Evolutionary conservation across 1,284 basidiomycete species (phyloP), one percentile per base, ranked within the genome.

Genomic region (Erythrobasidium hasegawianum): DNA sequence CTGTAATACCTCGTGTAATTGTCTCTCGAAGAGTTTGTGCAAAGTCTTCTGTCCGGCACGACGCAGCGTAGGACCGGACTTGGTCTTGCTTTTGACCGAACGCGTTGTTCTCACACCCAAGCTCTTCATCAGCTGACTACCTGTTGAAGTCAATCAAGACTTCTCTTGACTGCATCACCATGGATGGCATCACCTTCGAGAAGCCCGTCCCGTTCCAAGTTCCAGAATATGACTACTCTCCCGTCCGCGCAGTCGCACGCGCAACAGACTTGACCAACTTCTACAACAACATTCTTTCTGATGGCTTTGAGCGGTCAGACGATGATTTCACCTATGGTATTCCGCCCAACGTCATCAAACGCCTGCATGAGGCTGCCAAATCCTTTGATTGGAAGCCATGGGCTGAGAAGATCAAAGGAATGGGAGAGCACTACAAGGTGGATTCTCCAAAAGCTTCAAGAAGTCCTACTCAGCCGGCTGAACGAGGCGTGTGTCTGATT

Each of bases 241-340:
- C 62, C 4, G 62, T 65, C 10, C 54, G 41, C 22, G 47, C 55
- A 38, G 41, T 58, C 14, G 56, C 55, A 9, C 47, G 57, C 24
- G 62, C 45, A 2, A 65, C 62, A 14, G 43, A 43, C 62, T 26
- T 65, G 41, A 49, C 43, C 18, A 24, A n/a, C 38, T 65, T 57
- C 47, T 65, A 65, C 40, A 56, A 58, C 20, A 65, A 65, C 29
- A 40, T 58, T 16, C 55, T 65, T 4, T 45, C 29, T 1, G 56
- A 65, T 29, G 62, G 55, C 22, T 65, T 65, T 20, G 62, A 65
- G 9, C 24, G 62, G 9, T 50, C 53, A 20, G 45, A 49, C n/a
- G 62, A 65, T n/a, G 62, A 65, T 33, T 65, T 65, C 56, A 65
- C 62, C 2, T 65, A 67, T 43, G 64, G 64, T 22, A 13, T 67